phyloP scores from a whole-genome alignment of 2,329 filamentous ascomycete genomes.

The Alternaria brassicicola region DNA sequence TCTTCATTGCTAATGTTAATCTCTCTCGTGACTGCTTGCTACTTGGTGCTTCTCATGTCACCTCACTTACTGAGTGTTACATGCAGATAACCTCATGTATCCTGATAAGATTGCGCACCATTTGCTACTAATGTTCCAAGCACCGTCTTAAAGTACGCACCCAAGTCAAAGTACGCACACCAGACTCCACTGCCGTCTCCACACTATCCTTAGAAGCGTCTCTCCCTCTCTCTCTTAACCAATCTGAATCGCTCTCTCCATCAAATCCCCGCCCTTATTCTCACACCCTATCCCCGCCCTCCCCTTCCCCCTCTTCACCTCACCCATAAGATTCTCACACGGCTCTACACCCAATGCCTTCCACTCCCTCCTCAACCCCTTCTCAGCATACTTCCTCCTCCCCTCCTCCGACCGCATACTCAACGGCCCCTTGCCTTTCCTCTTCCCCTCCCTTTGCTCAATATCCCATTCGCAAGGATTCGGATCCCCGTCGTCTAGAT shows the following conservation, averaged over 20 bases:
- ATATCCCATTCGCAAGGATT: background rate
- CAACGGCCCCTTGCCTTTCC: slow-evolving; percentile 5
- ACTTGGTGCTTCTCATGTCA: background rate
- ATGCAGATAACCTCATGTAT: background rate
- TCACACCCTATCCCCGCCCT: background rate
- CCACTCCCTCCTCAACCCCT: slow-evolving; percentile 26
- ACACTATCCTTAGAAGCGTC: background rate
- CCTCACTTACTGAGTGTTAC: background rate
- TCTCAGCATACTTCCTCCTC: slow-evolving; percentile 26
- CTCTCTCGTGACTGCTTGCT: background rate
- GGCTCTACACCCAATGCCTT: background rate
- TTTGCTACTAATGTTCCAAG: background rate
- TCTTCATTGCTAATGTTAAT: background rate
- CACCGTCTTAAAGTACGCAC: background rate
- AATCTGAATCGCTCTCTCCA: background rate
- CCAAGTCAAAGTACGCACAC: background rate
- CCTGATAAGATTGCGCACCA: background rate
- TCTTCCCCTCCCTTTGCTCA: background rate
- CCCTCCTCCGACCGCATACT: slow-evolving; percentile 28
- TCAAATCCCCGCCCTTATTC: background rate
- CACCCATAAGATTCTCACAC: slow-evolving; percentile 12
- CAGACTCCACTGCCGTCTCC: background rate
- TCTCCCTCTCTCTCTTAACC: background rate
- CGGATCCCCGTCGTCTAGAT: background rate
- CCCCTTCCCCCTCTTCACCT: slow-evolving; percentile 1